These are phyloP conservation scores for Garcia nutans DNA, from an alignment of 345 rosid species.

Conservation along the genomic window DNA sequence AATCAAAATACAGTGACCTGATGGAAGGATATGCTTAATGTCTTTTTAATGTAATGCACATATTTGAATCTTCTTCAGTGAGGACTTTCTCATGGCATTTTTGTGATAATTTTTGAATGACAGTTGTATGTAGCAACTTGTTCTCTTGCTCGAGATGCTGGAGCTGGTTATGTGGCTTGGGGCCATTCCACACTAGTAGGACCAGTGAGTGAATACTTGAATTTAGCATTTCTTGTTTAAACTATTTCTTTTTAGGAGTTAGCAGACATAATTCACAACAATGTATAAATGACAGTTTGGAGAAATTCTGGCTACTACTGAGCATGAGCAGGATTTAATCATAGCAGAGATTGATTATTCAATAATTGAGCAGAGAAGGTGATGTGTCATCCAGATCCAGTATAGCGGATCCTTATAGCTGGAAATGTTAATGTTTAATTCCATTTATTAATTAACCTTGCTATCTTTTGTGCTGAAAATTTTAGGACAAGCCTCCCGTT, in stretches of 20 bases:
- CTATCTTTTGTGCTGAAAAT: not conserved
- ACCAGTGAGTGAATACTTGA: conserved; percentile 53
- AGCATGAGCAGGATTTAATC: conserved; percentile 71
- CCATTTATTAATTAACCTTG: not conserved
- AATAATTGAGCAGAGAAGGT: conserved; percentile 73
- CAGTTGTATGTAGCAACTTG: conserved; percentile 94
- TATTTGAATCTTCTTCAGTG: not conserved
- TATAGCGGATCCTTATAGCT: not conserved
- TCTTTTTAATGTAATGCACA: not conserved
- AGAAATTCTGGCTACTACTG: conserved; percentile 82
- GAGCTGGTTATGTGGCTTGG: conserved; percentile 86
- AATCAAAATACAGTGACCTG: too few species aligned
- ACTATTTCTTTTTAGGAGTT: not conserved
- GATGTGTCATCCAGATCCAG: conserved; percentile 14
- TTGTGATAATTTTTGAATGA: conserved; percentile 19
- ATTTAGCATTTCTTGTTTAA: not conserved
- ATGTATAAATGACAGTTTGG: conserved; percentile 63
- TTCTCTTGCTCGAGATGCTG: conserved; percentile 82
- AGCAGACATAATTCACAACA: not conserved
- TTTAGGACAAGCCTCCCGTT: conserved; percentile 71
- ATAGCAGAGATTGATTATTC: conserved; percentile 86
- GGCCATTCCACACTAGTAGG: conserved; percentile 95
- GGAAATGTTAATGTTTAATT: not conserved
- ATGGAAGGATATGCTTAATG: conserved; percentile 3
- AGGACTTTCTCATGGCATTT: conserved; percentile 14